Percentiles rank a stretch among this genome's conserved stretches.
These are phyloP conservation scores for Xylariaceae sp. DNA, from an alignment of 2,329 filamentous ascomycete genomes.

Conservation along the genomic window DNA sequence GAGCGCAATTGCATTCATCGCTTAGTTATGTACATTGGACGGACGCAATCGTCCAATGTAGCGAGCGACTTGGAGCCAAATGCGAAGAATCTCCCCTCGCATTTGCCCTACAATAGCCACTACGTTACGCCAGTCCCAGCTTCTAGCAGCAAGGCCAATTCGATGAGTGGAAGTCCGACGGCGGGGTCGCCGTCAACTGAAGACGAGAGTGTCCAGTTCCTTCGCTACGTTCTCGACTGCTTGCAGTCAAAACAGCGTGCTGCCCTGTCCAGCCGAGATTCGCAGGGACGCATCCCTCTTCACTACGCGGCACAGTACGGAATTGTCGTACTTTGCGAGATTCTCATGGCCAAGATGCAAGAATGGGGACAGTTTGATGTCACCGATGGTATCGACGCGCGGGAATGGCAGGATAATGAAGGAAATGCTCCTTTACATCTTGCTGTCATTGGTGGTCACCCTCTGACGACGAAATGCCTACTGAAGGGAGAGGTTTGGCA, in stretches of 20 bases:
- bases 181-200: constrained; percentile 62
- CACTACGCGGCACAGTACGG: constrained; percentile 96
- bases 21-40: constrained; percentile 84
- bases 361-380: constrained; percentile 84
- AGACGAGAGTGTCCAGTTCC: constrained; percentile 69
- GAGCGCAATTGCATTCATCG: constrained; percentile 90
- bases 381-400: constrained; percentile 77
- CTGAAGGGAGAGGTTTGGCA: constrained; percentile 76
- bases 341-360: constrained; percentile 84
- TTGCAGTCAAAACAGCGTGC: constrained; percentile 62
- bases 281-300: constrained; percentile 76
- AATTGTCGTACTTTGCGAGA: constrained; percentile 81
- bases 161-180: constrained; percentile 52
- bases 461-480: constrained; percentile 74
- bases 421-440: constrained; percentile 88
- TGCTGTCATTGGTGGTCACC: constrained; percentile 85
- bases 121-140: constrained; percentile 72
- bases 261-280: constrained; percentile 65
- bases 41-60: constrained; percentile 51
- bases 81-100: constrained; percentile 45
- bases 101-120: constrained; percentile 55
- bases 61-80: constrained; percentile 47
- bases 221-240: constrained; percentile 58
- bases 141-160: constrained; percentile 53
- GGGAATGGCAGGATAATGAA: constrained; percentile 86